Conservation (phyloP, 2,329 filamentous ascomycete species). For the Zalaria sp. region DNA sequence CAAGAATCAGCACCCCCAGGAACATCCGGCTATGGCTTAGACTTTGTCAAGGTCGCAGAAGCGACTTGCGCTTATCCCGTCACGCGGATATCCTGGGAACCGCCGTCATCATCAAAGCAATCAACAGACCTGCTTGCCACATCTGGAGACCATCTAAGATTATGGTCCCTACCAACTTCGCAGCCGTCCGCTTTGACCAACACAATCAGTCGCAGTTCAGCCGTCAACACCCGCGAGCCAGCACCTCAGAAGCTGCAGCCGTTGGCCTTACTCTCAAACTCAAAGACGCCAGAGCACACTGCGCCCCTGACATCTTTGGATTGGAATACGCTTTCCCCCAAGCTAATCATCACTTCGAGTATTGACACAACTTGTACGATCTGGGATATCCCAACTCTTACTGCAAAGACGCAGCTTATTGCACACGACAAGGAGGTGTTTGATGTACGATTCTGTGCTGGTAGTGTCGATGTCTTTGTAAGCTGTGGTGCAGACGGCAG, state of each 20-base stretch:
- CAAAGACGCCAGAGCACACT: conserved; percentile 95
- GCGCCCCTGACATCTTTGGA: conserved; percentile 91
- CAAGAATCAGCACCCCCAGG: conserved; percentile 56
- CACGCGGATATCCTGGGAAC: conserved; percentile 89
- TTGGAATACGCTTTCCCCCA: conserved; percentile 95
- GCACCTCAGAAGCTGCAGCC: conserved; percentile 76
- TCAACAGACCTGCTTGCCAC: conserved; percentile 90
- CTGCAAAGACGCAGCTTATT: conserved; percentile 94
- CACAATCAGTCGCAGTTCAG: conserved; percentile 53
- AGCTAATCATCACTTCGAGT: conserved; percentile 94
- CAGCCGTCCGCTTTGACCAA: conserved; percentile 43
- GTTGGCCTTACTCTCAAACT: conserved; percentile 85
- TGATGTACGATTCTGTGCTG: conserved; percentile 94
- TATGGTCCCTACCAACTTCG: conserved; percentile 71
- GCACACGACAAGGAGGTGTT: conserved; percentile 99
- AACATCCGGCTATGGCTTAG: conserved; percentile 59
- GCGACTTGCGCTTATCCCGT: conserved; percentile 97
- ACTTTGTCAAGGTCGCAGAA: conserved; percentile 88
- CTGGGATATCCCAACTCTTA: conserved; percentile 96
- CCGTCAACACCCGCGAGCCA: conserved; percentile 43
- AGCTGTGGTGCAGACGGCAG: conserved; percentile 96
- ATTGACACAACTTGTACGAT: conserved; percentile 99
- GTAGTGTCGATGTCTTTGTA: conserved; percentile 96
- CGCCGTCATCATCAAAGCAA: conserved; percentile 86
- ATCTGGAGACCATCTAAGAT: conserved; percentile 79